Base-by-base conservation (phyloP, 2,329 filamentous ascomycete species). In the Arachnomyces sp. region DNA sequence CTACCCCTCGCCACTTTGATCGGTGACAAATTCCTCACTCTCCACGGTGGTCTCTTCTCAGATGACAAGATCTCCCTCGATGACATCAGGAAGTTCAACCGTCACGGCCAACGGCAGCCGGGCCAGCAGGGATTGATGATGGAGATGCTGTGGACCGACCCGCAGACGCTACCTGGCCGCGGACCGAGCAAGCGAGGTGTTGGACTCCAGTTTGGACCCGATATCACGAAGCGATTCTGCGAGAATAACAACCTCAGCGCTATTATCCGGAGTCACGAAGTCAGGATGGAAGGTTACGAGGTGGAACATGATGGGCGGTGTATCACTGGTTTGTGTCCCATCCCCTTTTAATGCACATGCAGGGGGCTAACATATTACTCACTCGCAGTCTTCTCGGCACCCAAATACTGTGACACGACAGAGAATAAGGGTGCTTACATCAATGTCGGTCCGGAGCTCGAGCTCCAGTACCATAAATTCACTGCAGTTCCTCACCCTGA, bases 121-220 rank as follows among this genome's bases (percentile, higher is more conserved):
- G 92, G 92, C 25, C 92, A 98, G 63, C 71, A 84, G 36, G 92
- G 92, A 11, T 69, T 98, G 54, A 98, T 98, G 92, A 98, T 98
- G 92, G 92, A 98, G 67, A 98, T 98, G 92, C 77, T 98, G 34
- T 98, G 92, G 92, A 96, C 92, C 1, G 92, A 98, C 60, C 92
- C 92, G 2, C 92, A 98, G 62, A 75, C 84, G 1, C 74, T 80
- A 52, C 81, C 84, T 18, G 92, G 92, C 38, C 81, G 92, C 52
- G 87, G 89, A 7, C 92, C 92, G 33, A 95, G 88, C 72, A 98
- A 98, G 74, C 80, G 92, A 60, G 92, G 92, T 51, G 90, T 98
- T 14, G 92, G 92, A 38, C 77, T 96, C 67, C 89, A 96, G 61
- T 98, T 98, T 54, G 92, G 92, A 1, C 92, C 92, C 0, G 92